Percentiles rank a stretch among this genome's conserved stretches.
Conservation (phyloP, 2,329 filamentous ascomycete genomes). For the Ascochyta koolunga region DNA sequence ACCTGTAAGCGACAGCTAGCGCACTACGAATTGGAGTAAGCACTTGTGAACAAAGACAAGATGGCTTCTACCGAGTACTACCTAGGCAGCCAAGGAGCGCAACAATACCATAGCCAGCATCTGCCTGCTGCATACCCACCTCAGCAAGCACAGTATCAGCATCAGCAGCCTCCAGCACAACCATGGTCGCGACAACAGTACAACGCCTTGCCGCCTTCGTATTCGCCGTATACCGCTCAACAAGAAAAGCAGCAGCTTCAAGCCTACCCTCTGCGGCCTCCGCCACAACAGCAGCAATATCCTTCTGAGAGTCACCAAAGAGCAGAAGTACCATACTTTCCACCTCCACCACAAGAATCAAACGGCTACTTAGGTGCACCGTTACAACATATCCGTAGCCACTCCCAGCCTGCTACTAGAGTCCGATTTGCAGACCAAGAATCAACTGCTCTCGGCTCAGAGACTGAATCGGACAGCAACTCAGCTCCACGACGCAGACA, state of each 20-base stretch:
- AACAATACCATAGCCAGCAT: constrained; percentile 28
- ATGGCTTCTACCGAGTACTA: constrained; percentile 48
- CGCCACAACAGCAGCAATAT: constrained; percentile 15
- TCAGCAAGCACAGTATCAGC: constrained; percentile 25
- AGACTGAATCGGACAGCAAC: constrained; percentile 27
- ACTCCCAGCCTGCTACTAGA: constrained; percentile 39
- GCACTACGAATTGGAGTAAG: not conserved
- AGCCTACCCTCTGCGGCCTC: constrained; percentile 23
- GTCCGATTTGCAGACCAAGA: constrained; percentile 40
- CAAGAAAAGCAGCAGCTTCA: constrained; percentile 33
- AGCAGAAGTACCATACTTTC: constrained; percentile 8
- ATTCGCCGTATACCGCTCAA: constrained; percentile 26
- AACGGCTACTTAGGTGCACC: constrained; percentile 36
- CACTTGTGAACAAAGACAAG: not conserved
- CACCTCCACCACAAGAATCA: constrained; percentile 17
- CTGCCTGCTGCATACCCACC: constrained; percentile 21
- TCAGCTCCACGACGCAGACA: constrained; percentile 18
- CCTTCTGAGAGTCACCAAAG: constrained; percentile 11
- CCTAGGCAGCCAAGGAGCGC: constrained; percentile 29
- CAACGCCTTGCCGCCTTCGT: constrained; percentile 24
- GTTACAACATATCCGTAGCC: constrained; percentile 32
- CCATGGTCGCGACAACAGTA: constrained; percentile 17
- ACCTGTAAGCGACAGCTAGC: not conserved
- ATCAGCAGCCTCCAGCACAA: constrained; percentile 20
- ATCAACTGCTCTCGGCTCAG: constrained; percentile 20